Evolutionary conservation across 2,329 filamentous ascomycete genomes (phyloP).

Genomic region (Phialophora macrospora): DNA sequence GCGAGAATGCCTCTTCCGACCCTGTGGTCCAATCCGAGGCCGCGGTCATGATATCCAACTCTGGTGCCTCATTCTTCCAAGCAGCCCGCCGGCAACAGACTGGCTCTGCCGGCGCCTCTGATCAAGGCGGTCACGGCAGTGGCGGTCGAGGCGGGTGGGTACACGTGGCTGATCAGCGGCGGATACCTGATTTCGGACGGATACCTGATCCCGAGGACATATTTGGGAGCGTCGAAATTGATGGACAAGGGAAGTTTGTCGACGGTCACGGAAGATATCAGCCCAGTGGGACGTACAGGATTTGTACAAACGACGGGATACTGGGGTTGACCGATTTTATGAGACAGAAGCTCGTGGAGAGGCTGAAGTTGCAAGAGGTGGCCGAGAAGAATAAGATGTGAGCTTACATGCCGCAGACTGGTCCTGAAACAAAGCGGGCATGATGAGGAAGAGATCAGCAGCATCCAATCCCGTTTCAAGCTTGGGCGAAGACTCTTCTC

Average conservation of each 20-base stretch:
- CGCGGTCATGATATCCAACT: conserved; percentile 63
- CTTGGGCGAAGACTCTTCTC: neutral
- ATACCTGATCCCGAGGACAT: conserved; percentile 69
- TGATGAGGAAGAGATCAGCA: neutral
- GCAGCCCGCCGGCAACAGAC: conserved; percentile 50
- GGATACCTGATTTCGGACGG: conserved; percentile 67
- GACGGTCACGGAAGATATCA: conserved; percentile 64
- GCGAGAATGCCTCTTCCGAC: conserved; percentile 60
- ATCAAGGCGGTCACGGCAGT: conserved; percentile 63
- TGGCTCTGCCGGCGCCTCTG: conserved; percentile 61
- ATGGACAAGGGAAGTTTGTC: conserved; percentile 62
- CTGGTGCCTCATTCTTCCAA: conserved; percentile 48
- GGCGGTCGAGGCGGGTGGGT: conserved; percentile 65
- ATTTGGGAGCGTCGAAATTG: conserved; percentile 67
- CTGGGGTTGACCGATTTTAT: conserved; percentile 56
- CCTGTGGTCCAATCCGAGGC: conserved; percentile 64
- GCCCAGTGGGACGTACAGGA: conserved; percentile 64
- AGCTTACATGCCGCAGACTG: neutral
- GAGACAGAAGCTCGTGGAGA: conserved; percentile 56
- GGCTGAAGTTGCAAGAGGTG: conserved; percentile 46
- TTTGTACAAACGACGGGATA: conserved; percentile 65
- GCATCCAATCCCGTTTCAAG: neutral
- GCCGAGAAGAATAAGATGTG: conserved; percentile 32
- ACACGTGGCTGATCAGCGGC: conserved; percentile 64
- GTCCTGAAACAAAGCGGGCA: neutral